Base-by-base conservation (phyloP, 306 rosid genomes). In the Boehmeria nivea region DNA sequence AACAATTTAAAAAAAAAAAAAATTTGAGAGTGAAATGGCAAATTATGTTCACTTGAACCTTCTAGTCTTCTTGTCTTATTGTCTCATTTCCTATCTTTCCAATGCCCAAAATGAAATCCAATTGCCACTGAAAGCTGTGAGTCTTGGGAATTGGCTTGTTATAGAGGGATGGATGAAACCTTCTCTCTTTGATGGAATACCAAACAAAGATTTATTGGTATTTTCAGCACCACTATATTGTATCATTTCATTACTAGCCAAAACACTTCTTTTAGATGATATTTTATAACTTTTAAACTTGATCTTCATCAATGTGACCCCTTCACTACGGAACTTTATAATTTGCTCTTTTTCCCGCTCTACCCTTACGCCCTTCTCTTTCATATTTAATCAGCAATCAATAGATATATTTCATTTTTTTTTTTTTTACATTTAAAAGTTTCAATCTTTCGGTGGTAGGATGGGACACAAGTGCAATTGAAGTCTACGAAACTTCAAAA, bases 111-210 rank as follows among this genome's bases (percentile, higher is more conserved):
- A 72, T 63, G 44, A 72, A 15, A 62, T 59, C 51, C 26, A 48
- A 55, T 47, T 76, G 77, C 86, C 80, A 25, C 55, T 81, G 51
- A 85, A 77, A 62, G 76, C 86, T 25, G 94, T 81, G 31, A 81
- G 82, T 59, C 79, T 85, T 3, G 94, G 94, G 51, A 67, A 69
- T 26, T 85, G 88, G 88, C 80, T 85, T 2, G 43, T 85, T 21
- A 77, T 52, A 19, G 94, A 85, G 68, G 94, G 89, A 0, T 81
- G 86, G 84, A 85, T 85, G 89, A 72, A 79, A 42, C 88, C 79
- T 65, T 72, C 83, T 60, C 83, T 72, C 45, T 81, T 79, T 54
- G 60, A 74, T 57, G 83, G 71, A 34, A 85, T 85, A 8, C 27
- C 57, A 25, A 79, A 85, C 78, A 76, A 76, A 0, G 94, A 85